phyloP scores from a whole-genome alignment of 2,329 filamentous ascomycete genomes.

The Nemania sp. region DNA sequence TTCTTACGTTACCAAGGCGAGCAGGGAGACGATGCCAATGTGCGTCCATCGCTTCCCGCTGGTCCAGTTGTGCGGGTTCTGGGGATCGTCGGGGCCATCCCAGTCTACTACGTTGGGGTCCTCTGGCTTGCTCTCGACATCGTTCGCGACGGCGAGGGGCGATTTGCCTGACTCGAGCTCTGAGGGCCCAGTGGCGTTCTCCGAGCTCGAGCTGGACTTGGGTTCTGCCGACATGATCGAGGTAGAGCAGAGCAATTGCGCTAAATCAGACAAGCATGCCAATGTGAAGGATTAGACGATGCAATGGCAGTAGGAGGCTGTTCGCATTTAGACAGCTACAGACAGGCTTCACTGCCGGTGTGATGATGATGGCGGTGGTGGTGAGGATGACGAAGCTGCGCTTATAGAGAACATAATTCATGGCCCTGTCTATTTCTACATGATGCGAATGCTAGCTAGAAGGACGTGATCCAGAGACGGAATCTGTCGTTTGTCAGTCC shows the following conservation, averaged over 20 bases:
- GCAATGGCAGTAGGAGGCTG: not conserved
- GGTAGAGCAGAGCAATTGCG: not conserved
- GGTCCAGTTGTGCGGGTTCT: conserved; percentile 1
- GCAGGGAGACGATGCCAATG: not conserved
- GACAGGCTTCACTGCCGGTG: not conserved
- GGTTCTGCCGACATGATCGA: not conserved
- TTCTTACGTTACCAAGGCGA: not conserved
- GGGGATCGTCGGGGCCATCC: not conserved
- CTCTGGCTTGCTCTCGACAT: not conserved
- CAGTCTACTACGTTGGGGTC: conserved; percentile 6
- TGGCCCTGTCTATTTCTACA: not conserved
- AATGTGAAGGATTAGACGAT: not conserved
- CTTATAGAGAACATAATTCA: not conserved
- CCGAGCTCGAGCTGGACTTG: not conserved
- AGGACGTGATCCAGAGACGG: not conserved
- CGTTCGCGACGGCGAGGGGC: not conserved
- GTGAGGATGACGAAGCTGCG: not conserved
- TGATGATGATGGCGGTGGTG: not conserved
- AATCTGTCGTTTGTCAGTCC: not conserved
- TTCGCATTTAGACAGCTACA: not conserved
- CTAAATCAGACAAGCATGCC: not conserved
- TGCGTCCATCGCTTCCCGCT: not conserved
- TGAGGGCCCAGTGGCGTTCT: not conserved
- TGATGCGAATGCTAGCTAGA: not conserved
- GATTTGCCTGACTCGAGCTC: not conserved